Evolutionary conservation across 129 eudicot species (phyloP), one percentile per base, ranked within the genome.

Genomic region (Helianthus tuberosus): DNA sequence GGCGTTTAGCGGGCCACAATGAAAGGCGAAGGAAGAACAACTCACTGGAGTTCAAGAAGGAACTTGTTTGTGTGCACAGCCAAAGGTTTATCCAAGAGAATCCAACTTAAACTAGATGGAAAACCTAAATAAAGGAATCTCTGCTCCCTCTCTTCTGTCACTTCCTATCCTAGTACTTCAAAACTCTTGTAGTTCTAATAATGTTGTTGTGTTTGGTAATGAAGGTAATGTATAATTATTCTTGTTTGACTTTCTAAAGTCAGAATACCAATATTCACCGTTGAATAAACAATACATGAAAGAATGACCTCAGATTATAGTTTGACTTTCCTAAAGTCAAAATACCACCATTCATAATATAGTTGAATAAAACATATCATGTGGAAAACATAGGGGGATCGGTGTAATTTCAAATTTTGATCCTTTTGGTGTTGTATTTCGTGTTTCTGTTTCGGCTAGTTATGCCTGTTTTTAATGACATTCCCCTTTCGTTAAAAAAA

Each of bases 71-170:
- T 72, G 86, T 83, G 36, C 84, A 70, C 51, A 83, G 53, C 32
- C 79, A 79, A 57, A 79, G 75, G 68, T 13, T 25, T 23, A 66
- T 75, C 49, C 81, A 73, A 72, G 89, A 77, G 23, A 82, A 81
- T 66, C 54, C 77, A 84, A 41, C 80, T 79, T 79, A 67, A 75
- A 77, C 77, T 36, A 79, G 84, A 63, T 84, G 67, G 81, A 70
- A 15, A 4, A 11, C 12, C 36, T 44, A 71, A 41, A 41, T 6
- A 39, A 49, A 61, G 48, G 32, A 27, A 27, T 10, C 5, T n/a
- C 11, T 11, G 91, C 87, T 86, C 85, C 27, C 91, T 86, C 87
- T 86, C 91, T 86, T 83, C 86, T 86, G 85, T 86, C 91, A 83
- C 41, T 58, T 57, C 14, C 62, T 55, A 52, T 46, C 35, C 41